Conservation (phyloP, 768 basidiomycete species). For the Lanmaoa rubissima region DNA sequence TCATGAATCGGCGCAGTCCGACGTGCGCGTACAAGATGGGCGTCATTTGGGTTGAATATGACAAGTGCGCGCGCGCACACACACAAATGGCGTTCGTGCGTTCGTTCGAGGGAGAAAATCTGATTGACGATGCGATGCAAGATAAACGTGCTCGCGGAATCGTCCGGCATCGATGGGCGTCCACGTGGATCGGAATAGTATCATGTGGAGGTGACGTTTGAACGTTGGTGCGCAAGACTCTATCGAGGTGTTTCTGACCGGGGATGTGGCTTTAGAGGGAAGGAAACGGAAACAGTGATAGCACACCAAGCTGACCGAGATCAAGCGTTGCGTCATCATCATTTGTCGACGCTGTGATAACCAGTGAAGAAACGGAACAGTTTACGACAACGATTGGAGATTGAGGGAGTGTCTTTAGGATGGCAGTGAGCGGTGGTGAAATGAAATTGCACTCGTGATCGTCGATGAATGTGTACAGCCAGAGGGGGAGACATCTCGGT, state of each 20-base stretch:
- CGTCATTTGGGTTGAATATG: constrained; percentile 3
- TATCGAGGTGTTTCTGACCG: neutral
- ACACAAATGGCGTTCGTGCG: constrained; percentile 7
- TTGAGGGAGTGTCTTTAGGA: constrained; percentile 12
- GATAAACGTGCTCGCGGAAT: constrained; percentile 2
- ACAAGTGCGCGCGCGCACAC: constrained; percentile 5
- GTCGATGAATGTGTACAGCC: constrained; percentile 2
- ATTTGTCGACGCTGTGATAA: constrained; percentile 13
- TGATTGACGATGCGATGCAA: neutral
- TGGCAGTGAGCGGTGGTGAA: neutral
- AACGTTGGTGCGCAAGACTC: neutral
- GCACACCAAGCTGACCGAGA: constrained; percentile 1
- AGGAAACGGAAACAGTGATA: neutral
- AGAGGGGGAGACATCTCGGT: neutral
- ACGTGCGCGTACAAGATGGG: constrained; percentile 14
- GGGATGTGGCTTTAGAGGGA: constrained; percentile 16
- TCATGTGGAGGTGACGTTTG: neutral
- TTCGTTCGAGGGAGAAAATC: neutral
- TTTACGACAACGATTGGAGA: constrained; percentile 23
- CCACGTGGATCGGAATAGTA: constrained; percentile 9
- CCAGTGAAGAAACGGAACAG: constrained; percentile 2
- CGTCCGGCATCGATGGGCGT: neutral
- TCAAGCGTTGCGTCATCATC: constrained; percentile 5
- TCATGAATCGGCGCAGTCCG: constrained; percentile 18
- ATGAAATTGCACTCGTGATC: constrained; percentile 12